Base-by-base conservation (phyloP, 2,329 filamentous ascomycete genomes). In the Neonectria ditissima region DNA sequence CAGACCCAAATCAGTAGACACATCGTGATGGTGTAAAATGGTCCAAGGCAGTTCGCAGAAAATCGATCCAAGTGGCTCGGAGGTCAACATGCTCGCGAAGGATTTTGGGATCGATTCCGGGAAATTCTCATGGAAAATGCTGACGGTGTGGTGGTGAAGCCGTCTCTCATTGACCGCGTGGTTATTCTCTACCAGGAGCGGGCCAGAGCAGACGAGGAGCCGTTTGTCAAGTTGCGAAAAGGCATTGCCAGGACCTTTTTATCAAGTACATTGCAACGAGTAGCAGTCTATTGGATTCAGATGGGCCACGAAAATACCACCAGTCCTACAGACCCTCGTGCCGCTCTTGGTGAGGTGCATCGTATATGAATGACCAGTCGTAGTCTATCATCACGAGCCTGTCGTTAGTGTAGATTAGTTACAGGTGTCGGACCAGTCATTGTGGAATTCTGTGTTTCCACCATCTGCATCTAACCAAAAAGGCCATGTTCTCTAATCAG, bases 91-190 rank as follows among this genome's bases (percentile, higher is more conserved):
- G n/a, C 74, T 0, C 44, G 67, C n/a, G 74, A 70, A 72, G 16
- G 69, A 73, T n/a, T 52, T 76, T 2, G 74, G 73, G 74, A 62
- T 78, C 2, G 66, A 75, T 28, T 75, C 76, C 0, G 74, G 73
- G 75, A 78, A 26, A 65, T 76, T 2, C 24, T 77, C 2, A 59
- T 77, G 4, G 32, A 74, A 4, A 75, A 77, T 28, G 68, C 58
- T 2, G 71, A 77, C 34, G 76, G 76, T 1, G 74, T 77, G 1
- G 75, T 77, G 0, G 73, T 71, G 1, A 69, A 70, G 2, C 75
- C 75, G 1, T 57, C 47, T 1, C 41, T 67, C 11, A 60, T 62
- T 7, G 74, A 76, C 8, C 62, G 69, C 16, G 73, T 76, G 2
- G 65, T 74, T 8, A 64, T 63, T 13, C n/a, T 76, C 10, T 77